Conservation (phyloP, 2,329 filamentous ascomycete genomes). For the Pseudogymnoascus sp. region DNA sequence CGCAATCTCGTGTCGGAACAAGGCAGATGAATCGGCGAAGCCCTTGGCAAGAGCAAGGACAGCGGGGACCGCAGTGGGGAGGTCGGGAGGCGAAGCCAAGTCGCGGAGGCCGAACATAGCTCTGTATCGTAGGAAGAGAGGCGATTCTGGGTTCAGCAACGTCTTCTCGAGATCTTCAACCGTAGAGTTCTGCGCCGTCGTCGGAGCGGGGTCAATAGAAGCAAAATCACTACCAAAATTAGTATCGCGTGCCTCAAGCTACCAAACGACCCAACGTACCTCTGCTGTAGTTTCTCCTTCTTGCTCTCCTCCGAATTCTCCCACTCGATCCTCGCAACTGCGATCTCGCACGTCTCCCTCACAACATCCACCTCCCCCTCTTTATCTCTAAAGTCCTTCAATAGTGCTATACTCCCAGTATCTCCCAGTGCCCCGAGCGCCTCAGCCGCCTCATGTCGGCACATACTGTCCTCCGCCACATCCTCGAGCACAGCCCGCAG, state of each 20-base stretch:
- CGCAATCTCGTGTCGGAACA: conserved; percentile 96
- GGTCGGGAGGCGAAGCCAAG: conserved; percentile 84
- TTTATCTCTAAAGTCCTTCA: conserved; percentile 69
- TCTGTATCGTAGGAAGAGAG: conserved; percentile 88
- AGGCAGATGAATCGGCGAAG: conserved; percentile 75
- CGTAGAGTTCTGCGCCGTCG: conserved; percentile 56
- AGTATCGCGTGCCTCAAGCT: conserved; percentile 15
- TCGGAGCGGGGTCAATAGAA: conserved; percentile 90
- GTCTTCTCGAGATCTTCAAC: conserved; percentile 70
- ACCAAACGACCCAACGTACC: conserved; percentile 46
- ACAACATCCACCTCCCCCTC: conserved; percentile 71
- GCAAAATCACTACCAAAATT: conserved; percentile 69
- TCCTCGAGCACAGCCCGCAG: conserved; percentile 71
- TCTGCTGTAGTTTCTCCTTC: conserved; percentile 71
- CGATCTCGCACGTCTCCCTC: conserved; percentile 95
- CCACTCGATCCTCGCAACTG: conserved; percentile 90
- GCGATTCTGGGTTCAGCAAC: conserved; percentile 70
- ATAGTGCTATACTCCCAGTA: conserved; percentile 62
- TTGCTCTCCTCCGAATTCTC: conserved; percentile 69
- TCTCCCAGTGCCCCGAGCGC: conserved; percentile 84
- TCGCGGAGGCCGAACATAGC: conserved; percentile 98
- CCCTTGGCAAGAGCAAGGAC: conserved; percentile 80
- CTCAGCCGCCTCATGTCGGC: conserved; percentile 92
- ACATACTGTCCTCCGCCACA: conserved; percentile 84
- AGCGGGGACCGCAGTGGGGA: conserved; percentile 83